Evolutionary conservation across 2,329 filamentous ascomycete species (phyloP).

Genomic region (Coleophoma crateriformis): DNA sequence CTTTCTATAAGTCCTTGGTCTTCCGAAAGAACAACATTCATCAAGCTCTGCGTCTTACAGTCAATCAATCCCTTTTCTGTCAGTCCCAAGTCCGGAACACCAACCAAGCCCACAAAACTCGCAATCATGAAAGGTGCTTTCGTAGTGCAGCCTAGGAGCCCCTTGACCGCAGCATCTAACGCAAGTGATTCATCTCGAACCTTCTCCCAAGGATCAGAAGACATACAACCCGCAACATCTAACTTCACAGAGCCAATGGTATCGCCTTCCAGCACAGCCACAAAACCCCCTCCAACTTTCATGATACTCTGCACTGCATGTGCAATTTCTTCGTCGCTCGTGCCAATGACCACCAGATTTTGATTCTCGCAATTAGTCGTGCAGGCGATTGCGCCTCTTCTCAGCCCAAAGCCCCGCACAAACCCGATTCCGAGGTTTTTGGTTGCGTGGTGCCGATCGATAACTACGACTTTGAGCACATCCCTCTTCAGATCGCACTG

Average conservation of each 20-base stretch:
- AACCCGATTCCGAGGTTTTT: conserved; percentile 14
- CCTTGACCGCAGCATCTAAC: conserved; percentile 8
- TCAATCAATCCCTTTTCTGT: conserved; percentile 15
- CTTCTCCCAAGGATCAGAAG: conserved; percentile 8
- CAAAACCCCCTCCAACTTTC: conserved; percentile 12
- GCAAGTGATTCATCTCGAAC: conserved; percentile 13
- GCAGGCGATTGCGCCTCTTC: conserved; percentile 16
- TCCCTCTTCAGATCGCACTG: conserved; percentile 22
- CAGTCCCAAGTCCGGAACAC: conserved; percentile 14
- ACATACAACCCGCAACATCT: conserved; percentile 21
- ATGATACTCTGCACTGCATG: conserved; percentile 9
- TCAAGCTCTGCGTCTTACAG: conserved; percentile 9
- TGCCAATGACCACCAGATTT: conserved; percentile 17
- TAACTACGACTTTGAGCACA: conserved; percentile 18
- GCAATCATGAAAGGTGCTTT: conserved; percentile 19
- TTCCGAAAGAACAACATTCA: conserved; percentile 7
- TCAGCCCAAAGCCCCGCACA: conserved; percentile 13
- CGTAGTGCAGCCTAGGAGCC: conserved; percentile 12
- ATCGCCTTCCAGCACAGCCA: conserved; percentile 8
- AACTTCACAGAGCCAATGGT: conserved; percentile 11
- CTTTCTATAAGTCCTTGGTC: background rate
- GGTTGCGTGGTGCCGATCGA: conserved; percentile 17
- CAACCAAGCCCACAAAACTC: conserved; percentile 17
- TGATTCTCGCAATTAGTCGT: conserved; percentile 21
- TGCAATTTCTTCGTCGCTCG: conserved; percentile 16